Base-by-base conservation (phyloP, 805 yeast genomes). In the Teunomyces atbi region DNA sequence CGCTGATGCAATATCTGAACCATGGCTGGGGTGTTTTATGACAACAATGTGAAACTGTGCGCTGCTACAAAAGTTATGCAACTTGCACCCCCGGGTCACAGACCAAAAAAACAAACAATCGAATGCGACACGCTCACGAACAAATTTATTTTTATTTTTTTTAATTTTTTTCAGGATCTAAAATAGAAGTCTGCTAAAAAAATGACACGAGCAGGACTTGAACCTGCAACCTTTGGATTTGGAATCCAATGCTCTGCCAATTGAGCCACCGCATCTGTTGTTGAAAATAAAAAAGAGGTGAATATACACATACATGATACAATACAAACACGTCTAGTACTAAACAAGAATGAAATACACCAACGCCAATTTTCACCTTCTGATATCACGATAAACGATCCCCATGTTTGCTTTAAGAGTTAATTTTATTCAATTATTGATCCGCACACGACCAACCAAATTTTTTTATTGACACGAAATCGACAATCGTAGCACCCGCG, bases 221-320 rank as follows among this genome's bases (percentile, higher is more conserved):
- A 82, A 82, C 88, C 86, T 82, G 87, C 88, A 82, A 78, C 88
- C 88, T 81, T 82, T 81, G 82, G 88, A 81, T 81, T 61, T 80
- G 85, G 85, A 80, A 82, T 80, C 85, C 81, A 81, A 81, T 78
- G 84, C 85, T 80, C 85, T 80, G 80, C 85, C 85, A 80, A 36
- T 81, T 80, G 85, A 80, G 85, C 85, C 84, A 80, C 82, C 81
- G 82, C 83, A 75, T 79, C 82, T 12, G 3, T 36, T 11, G 10
- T 36, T n/a, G 6, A 16, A 6, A 2, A 2, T 16, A 5, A 11
- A 6, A 5, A 4, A 33, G 21, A 5, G 6, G 37, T 11, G 16
- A 11, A 33, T 18, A 33, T 33, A 15, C 6, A 8, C 12, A 18
- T 16, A 11, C 37, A 33, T 6, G 13, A 2, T 6, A 10, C 6